These are phyloP conservation scores for Clarireedia monteithiana DNA, from an alignment of 2,329 filamentous ascomycete species.

Conservation along the genomic window DNA sequence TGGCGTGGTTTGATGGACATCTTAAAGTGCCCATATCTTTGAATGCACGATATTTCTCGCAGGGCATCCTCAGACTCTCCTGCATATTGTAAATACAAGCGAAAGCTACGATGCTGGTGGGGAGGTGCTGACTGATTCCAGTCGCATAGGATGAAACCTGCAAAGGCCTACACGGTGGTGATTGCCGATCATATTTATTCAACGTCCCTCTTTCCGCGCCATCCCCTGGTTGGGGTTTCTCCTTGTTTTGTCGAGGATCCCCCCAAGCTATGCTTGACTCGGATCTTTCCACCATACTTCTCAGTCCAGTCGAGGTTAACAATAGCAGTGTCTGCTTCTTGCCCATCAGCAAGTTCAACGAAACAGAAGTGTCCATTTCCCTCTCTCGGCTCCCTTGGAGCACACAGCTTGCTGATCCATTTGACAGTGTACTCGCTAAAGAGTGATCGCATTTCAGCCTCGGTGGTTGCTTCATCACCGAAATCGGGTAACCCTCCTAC, in stretches of 20 bases:
- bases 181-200: too few species aligned
- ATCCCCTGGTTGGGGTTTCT: conserved; percentile 6
- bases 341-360: conserved; percentile 48
- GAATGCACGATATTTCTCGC: too few species aligned
- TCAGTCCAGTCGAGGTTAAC: conserved; percentile 30
- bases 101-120: too few species aligned
- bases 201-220: conserved; percentile 1
- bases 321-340: conserved; percentile 48
- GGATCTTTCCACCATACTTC: conserved; percentile 17
- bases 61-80: too few species aligned
- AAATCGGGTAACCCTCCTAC: conserved; percentile 43
- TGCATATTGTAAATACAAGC: too few species aligned
- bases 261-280: conserved; percentile 17
- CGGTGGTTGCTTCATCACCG: conserved; percentile 40
- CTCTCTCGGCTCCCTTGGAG: conserved; percentile 41
- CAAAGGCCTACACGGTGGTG: too few species aligned
- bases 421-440: conserved; percentile 40
- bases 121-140: too few species aligned
- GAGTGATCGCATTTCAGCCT: conserved; percentile 37
- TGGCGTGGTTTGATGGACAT: too few species aligned
- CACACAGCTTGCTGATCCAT: conserved; percentile 37
- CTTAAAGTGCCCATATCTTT: too few species aligned
- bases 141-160: too few species aligned
- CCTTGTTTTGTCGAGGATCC: conserved; percentile 1
- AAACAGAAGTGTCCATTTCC: conserved; percentile 57